phyloP scores from a whole-genome alignment of 139 green algal genomes.

The Micractinium sp. region DNA sequence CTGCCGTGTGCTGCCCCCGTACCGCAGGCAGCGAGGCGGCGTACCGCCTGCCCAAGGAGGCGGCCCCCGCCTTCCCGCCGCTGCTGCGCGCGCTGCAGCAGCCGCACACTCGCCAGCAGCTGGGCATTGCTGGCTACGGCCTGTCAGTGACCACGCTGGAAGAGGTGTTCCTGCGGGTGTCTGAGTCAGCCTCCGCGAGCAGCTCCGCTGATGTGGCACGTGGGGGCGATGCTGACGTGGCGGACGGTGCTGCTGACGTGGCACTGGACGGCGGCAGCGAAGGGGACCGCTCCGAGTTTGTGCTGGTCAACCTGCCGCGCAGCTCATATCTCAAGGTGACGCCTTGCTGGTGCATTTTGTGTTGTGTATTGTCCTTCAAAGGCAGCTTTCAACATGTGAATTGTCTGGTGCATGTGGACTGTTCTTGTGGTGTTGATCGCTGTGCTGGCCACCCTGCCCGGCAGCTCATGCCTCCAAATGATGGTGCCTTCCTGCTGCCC shows the following conservation, averaged over 20 bases:
- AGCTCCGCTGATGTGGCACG: neutral
- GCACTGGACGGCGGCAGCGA: neutral
- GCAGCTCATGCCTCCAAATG: too few species aligned
- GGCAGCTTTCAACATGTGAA: too few species aligned
- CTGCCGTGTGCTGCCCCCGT: neutral
- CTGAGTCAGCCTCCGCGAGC: neutral
- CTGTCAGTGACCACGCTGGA: slow-evolving; percentile 81
- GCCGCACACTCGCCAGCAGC: neutral
- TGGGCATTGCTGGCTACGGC: slow-evolving; percentile 68
- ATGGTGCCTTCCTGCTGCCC: too few species aligned
- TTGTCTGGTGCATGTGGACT: too few species aligned
- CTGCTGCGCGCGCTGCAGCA: slow-evolving; percentile 57
- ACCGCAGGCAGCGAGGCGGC: slow-evolving; percentile 54
- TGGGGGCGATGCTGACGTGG: neutral
- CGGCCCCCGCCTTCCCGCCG: slow-evolving; percentile 21
- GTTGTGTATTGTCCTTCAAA: too few species aligned
- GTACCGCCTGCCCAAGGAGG: slow-evolving; percentile 61
- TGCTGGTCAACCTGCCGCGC: neutral
- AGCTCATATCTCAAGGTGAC: neutral
- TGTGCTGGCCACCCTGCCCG: too few species aligned
- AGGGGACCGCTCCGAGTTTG: neutral
- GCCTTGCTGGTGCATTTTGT: too few species aligned
- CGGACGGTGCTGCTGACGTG: neutral
- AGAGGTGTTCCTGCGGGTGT: slow-evolving; percentile 64
- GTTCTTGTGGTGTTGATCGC: too few species aligned